Conservation (phyloP, 75 land plant species). For the Cryptomeria japonica region DNA sequence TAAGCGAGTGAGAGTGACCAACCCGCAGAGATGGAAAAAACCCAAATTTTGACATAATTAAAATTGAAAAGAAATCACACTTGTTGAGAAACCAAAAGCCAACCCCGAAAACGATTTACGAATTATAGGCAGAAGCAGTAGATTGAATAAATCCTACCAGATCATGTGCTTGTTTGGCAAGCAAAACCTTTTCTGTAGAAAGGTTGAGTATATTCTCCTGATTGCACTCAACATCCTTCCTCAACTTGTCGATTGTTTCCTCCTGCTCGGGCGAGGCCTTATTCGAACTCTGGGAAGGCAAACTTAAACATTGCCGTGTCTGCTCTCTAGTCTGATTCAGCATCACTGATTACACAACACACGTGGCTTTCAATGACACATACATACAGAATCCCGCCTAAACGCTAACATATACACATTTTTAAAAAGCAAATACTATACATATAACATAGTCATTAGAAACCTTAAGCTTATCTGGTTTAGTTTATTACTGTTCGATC, state of each 20-base stretch:
- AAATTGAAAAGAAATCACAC: no score
- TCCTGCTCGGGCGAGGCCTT: conserved; percentile 65
- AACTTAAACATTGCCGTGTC: conserved; percentile 64
- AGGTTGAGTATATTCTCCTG: conserved; percentile 87
- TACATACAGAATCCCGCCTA: background rate
- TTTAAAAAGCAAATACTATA: background rate
- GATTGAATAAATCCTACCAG: conserved; percentile 47
- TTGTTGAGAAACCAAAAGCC: background rate
- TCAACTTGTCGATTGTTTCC: conserved; percentile 60
- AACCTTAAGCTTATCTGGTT: background rate
- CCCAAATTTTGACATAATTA: background rate
- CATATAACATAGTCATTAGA: background rate
- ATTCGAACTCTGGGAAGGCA: conserved; percentile 50
- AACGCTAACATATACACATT: background rate
- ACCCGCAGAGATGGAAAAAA: background rate
- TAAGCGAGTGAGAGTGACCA: background rate
- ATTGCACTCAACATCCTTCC: conserved; percentile 71
- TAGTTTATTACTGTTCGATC: conserved; percentile 65
- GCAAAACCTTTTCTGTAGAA: conserved; percentile 91
- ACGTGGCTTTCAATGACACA: background rate
- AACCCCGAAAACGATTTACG: background rate
- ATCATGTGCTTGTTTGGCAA: conserved; percentile 91
- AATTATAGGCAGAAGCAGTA: background rate
- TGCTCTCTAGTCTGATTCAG: conserved; percentile 79
- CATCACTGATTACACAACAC: conserved; percentile 43